Percentiles rank a stretch among this genome's conserved stretches.
Conservation (phyloP, 345 rosid genomes). For the Barbarea vulgaris region DNA sequence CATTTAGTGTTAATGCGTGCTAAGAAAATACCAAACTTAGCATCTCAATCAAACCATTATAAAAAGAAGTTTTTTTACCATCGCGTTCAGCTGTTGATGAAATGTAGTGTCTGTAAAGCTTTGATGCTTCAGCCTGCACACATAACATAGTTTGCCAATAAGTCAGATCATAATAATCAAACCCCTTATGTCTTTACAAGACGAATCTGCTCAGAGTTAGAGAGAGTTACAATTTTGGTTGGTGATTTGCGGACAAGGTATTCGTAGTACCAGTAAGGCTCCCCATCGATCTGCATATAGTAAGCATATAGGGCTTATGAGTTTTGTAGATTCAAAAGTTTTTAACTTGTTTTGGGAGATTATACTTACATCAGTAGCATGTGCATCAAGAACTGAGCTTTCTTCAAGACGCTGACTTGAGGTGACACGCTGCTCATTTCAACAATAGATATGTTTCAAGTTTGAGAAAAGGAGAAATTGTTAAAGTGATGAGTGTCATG, state of each 20-base stretch:
- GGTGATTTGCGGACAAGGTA: constrained; percentile 94
- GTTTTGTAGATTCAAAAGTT: background rate
- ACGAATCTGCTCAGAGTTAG: background rate
- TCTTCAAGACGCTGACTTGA: constrained; percentile 86
- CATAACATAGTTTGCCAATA: background rate
- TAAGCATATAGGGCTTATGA: background rate
- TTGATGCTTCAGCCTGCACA: constrained; percentile 77
- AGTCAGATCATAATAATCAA: constrained; percentile 19
- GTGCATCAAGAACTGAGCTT: constrained; percentile 90
- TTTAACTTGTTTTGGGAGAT: background rate
- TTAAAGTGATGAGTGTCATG: background rate
- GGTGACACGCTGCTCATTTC: constrained; percentile 74
- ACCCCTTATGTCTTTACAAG: background rate
- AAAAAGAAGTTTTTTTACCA: constrained; percentile 54
- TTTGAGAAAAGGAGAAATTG: constrained; percentile 2
- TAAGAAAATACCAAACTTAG: background rate
- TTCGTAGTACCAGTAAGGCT: constrained; percentile 83
- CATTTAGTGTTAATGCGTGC: background rate
- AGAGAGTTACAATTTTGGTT: constrained; percentile 55
- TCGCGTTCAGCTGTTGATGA: constrained; percentile 88
- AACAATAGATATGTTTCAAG: constrained; percentile 1
- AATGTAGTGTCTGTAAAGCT: constrained; percentile 72
- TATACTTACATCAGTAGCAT: constrained; percentile 57
- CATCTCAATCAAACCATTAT: constrained; percentile 1
- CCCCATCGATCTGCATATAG: constrained; percentile 70